Evolutionary conservation across 108 stramenopile genomes (phyloP), one percentile per base, ranked within the genome.

Genomic region (Pseudonitzschia multiseries): DNA sequence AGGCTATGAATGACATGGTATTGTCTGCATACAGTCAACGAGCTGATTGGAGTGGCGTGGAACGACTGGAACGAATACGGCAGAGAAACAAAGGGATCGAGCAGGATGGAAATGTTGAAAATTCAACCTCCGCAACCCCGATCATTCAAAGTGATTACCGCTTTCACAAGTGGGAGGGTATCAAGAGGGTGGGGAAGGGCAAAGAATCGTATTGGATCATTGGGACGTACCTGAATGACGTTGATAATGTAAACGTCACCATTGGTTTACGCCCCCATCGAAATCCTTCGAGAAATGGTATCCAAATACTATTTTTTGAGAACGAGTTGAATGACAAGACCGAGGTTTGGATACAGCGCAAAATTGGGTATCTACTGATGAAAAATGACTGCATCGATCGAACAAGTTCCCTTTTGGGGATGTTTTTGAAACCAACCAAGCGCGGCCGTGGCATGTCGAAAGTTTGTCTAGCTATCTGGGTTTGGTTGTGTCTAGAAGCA

Each of bases 321-420:
- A 46, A 59, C 42, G 46, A 44, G 2, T 41, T 44, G 6, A 31
- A 64, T 31, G 72, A 64, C 28, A 29, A 64, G 17, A 71, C 29
- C 22, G 8, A 53, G 36, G 22, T 5, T 17, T 18, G 36, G 28
- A 61, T 0, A 33, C 73, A 68, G 56, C 57, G 32, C 24, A 81
- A 81, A 65, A 18, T 83, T 17, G 82, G 82, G 61, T 83, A 54
- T 31, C 70, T 83, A 6, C 74, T 83, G 41, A 83, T 83, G 82
- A 64, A 62, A 48, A 79, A 79, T 54, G 33, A 60, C 24, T 2
- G 40, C n/a, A 44, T 40, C 12, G 33, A 59, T 53, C 33, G 27
- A 60, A 70, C 79, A 20, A 78, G 81, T 68, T 59, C 57, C 6
- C 54, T 83, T 14, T 53, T 83, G 64, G 81, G 81, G 40, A 72